Conservation (phyloP, 2,329 filamentous ascomycete genomes). For the Chaetomium globosum region DNA sequence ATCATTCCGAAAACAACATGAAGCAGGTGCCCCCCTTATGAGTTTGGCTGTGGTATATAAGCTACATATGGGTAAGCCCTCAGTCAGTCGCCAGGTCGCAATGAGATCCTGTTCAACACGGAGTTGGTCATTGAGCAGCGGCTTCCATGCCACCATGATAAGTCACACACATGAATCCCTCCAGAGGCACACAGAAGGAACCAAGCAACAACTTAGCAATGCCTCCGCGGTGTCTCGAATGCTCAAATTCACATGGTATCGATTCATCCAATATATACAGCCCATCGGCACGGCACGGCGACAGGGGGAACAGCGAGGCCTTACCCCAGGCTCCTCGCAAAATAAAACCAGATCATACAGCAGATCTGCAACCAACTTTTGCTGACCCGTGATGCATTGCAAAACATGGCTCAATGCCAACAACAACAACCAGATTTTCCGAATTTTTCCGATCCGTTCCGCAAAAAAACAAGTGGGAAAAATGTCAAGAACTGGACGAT, state of each 20-base stretch:
- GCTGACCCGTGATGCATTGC: constrained; percentile 29
- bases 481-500: constrained; percentile 5
- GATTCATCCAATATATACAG: constrained; percentile 30
- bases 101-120: neutral
- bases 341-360: constrained; percentile 23
- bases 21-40: too few relatives aligned
- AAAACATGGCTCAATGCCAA: constrained; percentile 12
- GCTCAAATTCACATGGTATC: constrained; percentile 31
- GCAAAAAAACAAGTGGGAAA: neutral
- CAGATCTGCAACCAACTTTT: constrained; percentile 27
- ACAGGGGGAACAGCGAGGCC: constrained; percentile 11
- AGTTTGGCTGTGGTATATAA: neutral
- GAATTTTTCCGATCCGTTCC: constrained; percentile 19
- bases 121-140: neutral
- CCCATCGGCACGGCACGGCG: constrained; percentile 9
- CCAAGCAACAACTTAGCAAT: neutral
- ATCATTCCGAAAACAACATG: too few relatives aligned
- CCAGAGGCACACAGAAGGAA: neutral
- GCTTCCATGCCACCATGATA: neutral
- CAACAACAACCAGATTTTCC: constrained; percentile 13
- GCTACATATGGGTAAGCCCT: neutral
- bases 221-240: neutral
- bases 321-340: constrained; percentile 11
- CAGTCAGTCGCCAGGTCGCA: too few relatives aligned
- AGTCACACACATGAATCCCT: neutral